Percentiles rank a stretch among this genome's conserved stretches.
Evolutionary conservation across 2,329 filamentous ascomycete genomes (phyloP).

Genomic region (Ploettnerulaceae sp.): DNA sequence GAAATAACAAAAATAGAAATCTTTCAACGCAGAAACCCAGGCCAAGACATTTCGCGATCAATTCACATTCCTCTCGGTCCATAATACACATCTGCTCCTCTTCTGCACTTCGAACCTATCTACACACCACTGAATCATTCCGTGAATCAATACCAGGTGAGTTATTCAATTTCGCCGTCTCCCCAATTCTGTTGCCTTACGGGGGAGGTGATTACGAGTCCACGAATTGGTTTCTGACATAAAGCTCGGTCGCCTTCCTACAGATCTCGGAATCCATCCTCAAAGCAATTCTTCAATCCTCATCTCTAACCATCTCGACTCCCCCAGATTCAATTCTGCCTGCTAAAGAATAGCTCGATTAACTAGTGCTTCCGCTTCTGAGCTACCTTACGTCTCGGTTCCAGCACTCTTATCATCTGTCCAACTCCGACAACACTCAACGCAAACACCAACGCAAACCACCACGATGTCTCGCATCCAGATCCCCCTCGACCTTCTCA

Average conservation of each 20-base stretch:
- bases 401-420: slow-evolving; percentile 1
- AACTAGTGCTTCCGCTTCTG: neutral
- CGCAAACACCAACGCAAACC: slow-evolving; percentile 1
- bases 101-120: too few relatives aligned
- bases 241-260: slow-evolving; percentile 17
- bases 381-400: neutral
- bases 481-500: slow-evolving; percentile 87
- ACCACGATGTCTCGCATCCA: slow-evolving; percentile 75
- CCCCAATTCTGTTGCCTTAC: slow-evolving; percentile 13
- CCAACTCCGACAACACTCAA: neutral
- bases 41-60: neutral
- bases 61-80: slow-evolving; percentile 1
- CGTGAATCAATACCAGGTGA: neutral
- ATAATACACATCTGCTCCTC: too few relatives aligned
- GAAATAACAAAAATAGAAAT: neutral
- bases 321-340: slow-evolving; percentile 3
- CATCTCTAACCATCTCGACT: slow-evolving; percentile 2
- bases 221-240: slow-evolving; percentile 17
- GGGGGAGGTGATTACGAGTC: slow-evolving; percentile 11
- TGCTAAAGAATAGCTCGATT: slow-evolving; percentile 9
- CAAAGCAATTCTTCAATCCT: slow-evolving; percentile 10
- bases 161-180: neutral
- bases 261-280: slow-evolving; percentile 25
- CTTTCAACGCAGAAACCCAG: neutral
- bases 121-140: neutral